phyloP scores from a whole-genome alignment of 805 yeast genomes.

The Priceomyces carsonii region DNA sequence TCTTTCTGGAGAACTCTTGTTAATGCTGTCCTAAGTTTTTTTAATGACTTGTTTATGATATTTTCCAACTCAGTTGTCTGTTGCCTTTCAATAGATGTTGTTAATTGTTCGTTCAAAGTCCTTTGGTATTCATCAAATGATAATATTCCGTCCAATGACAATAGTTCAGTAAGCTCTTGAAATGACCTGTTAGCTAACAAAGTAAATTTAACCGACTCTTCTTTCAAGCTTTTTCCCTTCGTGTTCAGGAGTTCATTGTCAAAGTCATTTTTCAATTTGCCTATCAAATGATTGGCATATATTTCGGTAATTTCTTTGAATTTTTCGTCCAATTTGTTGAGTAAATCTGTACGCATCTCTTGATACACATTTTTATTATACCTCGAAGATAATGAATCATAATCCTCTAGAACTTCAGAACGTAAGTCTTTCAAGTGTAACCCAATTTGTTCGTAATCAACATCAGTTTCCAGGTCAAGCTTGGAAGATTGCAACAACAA shows the following conservation, averaged over 20 bases:
- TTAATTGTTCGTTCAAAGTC: slow-evolving; percentile 36
- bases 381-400: slow-evolving; percentile 74
- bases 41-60: slow-evolving; percentile 40
- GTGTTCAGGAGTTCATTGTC: slow-evolving; percentile 3
- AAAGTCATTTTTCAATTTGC: slow-evolving; percentile 11
- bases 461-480: slow-evolving; percentile 12
- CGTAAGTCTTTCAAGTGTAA: slow-evolving; percentile 44
- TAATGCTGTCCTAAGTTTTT: slow-evolving; percentile 46
- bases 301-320: slow-evolving; percentile 37
- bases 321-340: slow-evolving; percentile 35
- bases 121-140: slow-evolving; percentile 20
- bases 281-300: slow-evolving; percentile 4
- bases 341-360: slow-evolving; percentile 56
- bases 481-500: slow-evolving; percentile 12
- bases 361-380: slow-evolving; percentile 68
- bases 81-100: slow-evolving; percentile 38
- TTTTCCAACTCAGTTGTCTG: slow-evolving; percentile 33
- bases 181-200: slow-evolving; percentile 11
- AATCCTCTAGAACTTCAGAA: slow-evolving; percentile 47
- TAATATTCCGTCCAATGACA: slow-evolving; percentile 30
- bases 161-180: slow-evolving; percentile 12
- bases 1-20: slow-evolving; percentile 52
- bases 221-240: slow-evolving; percentile 8
- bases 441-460: slow-evolving; percentile 51
- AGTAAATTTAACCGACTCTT: slow-evolving; percentile 10